Evolutionary conservation across 768 basidiomycete genomes (phyloP), one percentile per base, ranked within the genome.

Genomic region (Amylocystis lapponica): DNA sequence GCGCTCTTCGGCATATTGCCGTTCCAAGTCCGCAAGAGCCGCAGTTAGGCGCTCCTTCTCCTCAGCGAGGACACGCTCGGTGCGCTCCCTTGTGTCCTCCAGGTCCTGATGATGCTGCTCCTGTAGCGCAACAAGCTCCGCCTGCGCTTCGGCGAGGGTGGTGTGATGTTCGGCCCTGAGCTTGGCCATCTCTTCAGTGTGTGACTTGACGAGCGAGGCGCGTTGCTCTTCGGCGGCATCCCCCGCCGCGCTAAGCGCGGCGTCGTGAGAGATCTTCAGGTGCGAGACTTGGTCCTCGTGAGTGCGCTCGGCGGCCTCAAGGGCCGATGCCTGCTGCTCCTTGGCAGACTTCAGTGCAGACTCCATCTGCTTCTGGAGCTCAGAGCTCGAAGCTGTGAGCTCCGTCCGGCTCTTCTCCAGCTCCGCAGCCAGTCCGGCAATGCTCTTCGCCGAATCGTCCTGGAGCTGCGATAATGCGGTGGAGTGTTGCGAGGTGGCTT

Each of bases 401-500:
- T 74, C 74, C 37, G 72, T 70, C 60, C 72, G 72, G 55, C 66
- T 68, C 37, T 68, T 62, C 29, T 65, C 51, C 36, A 79, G 55
- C n/a, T 66, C 59, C 4, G 65, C 55, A 19, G 66, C 70, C 37
- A 81, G 62, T 17, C 64, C 64, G 39, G 81, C 75, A 25, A 70
- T 62, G 54, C 82, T 76, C 21, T 67, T 60, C 32, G 67, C 65
- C 57, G 71, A 71, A 48, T 81, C 79, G 42, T 76, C 76, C 51
- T 74, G 78, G 25, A 78, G 61, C 52, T 74, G 75, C 39, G 75
- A 56, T 32, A 81, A 41, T 27, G 66, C 39, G 20, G 70, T 70
- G 45, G 81, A 66, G 56, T 86, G 76, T 42, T 86, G 81, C 14
- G 70, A 60, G 23, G 73, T 71, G 27, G 82, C 67, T 38, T 74